A percentile compares a stretch with the other conserved stretches of the same genome.
Evolutionary conservation across 2,329 filamentous ascomycete genomes (phyloP).

Genomic region (Rutstroemia sp.): DNA sequence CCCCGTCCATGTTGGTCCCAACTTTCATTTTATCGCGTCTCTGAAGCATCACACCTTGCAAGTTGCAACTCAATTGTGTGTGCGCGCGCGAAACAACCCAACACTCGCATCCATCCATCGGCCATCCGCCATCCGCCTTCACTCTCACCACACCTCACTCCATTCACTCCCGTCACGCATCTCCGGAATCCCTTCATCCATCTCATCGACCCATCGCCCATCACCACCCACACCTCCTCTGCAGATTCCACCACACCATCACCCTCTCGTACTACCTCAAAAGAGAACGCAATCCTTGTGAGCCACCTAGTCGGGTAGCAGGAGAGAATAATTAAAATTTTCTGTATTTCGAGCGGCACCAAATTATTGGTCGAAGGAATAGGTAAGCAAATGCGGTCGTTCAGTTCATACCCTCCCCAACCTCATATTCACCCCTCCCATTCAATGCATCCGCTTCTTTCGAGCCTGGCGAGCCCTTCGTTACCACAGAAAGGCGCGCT

Average conservation of each 20-base stretch:
- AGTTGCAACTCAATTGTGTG: too few species aligned
- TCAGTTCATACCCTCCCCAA: conserved; percentile 1
- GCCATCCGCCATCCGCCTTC: not conserved
- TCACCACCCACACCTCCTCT: not conserved
- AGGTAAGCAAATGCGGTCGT: not conserved
- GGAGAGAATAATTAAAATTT: not conserved
- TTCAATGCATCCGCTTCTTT: conserved; percentile 1
- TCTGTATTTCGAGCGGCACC: not conserved
- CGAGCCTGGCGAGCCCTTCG: not conserved
- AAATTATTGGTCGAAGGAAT: not conserved
- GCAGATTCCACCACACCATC: conserved; percentile 4
- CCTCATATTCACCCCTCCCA: too few species aligned
- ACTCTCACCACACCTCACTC: not conserved
- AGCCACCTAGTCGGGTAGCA: conserved; percentile 8
- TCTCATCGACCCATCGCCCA: not conserved
- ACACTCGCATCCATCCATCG: not conserved
- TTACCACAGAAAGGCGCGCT: conserved; percentile 6
- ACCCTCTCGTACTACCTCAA: not conserved
- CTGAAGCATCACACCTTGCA: not conserved
- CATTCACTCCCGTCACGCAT: not conserved
- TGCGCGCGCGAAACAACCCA: too few species aligned
- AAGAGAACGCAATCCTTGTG: conserved; percentile 5
- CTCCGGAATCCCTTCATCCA: not conserved
- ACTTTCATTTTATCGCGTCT: not conserved
- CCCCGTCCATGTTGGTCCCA: not conserved